Conservation (phyloP, 73 alveolate genomes). For the Paramecium sexaurelia region DNA sequence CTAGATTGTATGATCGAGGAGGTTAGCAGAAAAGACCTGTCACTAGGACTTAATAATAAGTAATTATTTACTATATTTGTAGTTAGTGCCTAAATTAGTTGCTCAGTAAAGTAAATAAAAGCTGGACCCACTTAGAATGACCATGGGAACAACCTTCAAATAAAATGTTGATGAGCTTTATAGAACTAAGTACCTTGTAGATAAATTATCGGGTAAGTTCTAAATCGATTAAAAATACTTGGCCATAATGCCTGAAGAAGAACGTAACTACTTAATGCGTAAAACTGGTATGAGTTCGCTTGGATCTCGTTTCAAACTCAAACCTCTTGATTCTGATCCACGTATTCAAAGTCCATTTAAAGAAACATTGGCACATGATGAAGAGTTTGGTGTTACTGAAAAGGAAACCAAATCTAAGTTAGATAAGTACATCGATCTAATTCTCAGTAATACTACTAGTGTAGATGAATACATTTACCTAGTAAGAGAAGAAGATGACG, state of each 20-base stretch:
- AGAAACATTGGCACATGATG: slow-evolving; percentile 49
- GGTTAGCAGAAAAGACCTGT: slow-evolving; percentile 12
- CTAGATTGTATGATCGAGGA: slow-evolving; percentile 9
- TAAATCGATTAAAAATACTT: slow-evolving; percentile 60
- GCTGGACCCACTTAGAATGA: slow-evolving; percentile 52
- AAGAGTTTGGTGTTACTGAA: slow-evolving; percentile 45
- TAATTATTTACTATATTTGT: neutral
- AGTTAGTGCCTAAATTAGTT: slow-evolving; percentile 56
- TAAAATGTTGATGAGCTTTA: slow-evolving; percentile 56
- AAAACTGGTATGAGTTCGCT: slow-evolving; percentile 54
- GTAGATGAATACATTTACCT: slow-evolving; percentile 64
- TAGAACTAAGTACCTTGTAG: slow-evolving; percentile 59
- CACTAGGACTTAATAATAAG: neutral
- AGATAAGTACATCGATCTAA: slow-evolving; percentile 60
- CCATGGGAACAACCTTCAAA: slow-evolving; percentile 45
- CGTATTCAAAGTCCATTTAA: slow-evolving; percentile 19
- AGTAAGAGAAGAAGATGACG: slow-evolving; percentile 65
- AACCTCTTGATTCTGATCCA: slow-evolving; percentile 39
- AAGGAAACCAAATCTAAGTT: slow-evolving; percentile 44
- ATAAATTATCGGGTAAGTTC: slow-evolving; percentile 58
- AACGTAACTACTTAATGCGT: slow-evolving; percentile 45
- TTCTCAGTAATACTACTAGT: slow-evolving; percentile 40
- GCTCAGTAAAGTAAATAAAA: slow-evolving; percentile 48
- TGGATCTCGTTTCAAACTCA: slow-evolving; percentile 62
- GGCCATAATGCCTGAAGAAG: slow-evolving; percentile 62